Evolutionary conservation across 2,329 filamentous ascomycete species (phyloP), one percentile per base, ranked within the genome.

Genomic region (Neofusicoccum parvum): DNA sequence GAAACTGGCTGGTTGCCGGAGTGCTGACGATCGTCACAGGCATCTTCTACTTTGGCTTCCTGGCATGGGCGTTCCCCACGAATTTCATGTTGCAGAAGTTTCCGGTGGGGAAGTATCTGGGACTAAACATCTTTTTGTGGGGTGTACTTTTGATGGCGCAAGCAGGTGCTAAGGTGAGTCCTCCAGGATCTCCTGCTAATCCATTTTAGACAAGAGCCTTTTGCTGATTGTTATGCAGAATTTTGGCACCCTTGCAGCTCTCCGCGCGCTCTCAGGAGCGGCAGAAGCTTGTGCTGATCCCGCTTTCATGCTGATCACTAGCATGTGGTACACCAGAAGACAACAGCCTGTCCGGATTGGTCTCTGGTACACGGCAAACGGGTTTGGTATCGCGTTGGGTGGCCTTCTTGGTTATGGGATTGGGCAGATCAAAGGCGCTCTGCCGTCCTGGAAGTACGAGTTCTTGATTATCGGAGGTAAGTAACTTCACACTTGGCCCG

Each of bases 381-480:
- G 87, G 0, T 72, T 87, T 7, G 86, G 85, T 1, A 86, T 87
- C 39, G 85, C 86, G 0, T 80, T 87, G 0, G 86, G 86, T 53
- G 86, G 86, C 0, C 70, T 86, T 2, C 73, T 87, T 0, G 84
- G 85, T 0, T 89, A 86, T 65, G 87, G 82, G 0, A 88, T 89
- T 51, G 87, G 87, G 1, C 81, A 87, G 68, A 87, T 87, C 68
- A 79, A 81, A 45, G 86, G 85, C 14, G 77, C 80, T 1, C 79
- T 90, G 20, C 80, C 83, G 0, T 85, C 83, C 0, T 91, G 88
- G 88, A 86, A 86, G 71, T 90, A 88, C 68, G 87, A 90, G 64
- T 91, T 91, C 71, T 75, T 91, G 15, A 83, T 91, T n/a, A 87
- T 80, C 3, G 80, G 80, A 1, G 73, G 72, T 45, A 50, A 41